A percentile compares a stretch with the other conserved stretches of the same genome.
Conservation (phyloP, 257 asterid species). For the Salvia splendens region DNA sequence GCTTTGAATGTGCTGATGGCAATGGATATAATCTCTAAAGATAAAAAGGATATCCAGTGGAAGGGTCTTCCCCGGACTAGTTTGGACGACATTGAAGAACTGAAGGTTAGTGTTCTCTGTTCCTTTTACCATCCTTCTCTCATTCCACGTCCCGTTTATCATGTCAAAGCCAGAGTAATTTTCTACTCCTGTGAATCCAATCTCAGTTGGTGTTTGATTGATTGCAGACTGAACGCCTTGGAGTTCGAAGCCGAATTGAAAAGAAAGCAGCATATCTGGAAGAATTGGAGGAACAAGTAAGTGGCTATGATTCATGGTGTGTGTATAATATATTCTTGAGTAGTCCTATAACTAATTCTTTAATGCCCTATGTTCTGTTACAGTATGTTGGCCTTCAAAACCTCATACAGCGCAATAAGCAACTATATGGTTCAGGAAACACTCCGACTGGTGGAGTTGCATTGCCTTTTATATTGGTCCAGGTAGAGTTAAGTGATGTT, state of each 20-base stretch:
- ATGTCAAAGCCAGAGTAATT: slow-evolving; percentile 14
- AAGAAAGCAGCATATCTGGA: slow-evolving; percentile 88
- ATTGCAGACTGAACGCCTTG: slow-evolving; percentile 74
- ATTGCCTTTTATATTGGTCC: slow-evolving; percentile 94
- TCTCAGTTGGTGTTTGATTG: slow-evolving; percentile 21
- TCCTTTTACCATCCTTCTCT: slow-evolving; percentile 18
- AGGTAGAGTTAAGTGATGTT: slow-evolving; percentile 51
- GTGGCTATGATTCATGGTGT: slow-evolving; percentile 17
- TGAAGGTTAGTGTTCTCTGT: slow-evolving; percentile 52
- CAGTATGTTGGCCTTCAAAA: slow-evolving; percentile 84
- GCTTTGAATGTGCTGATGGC: slow-evolving; percentile 98
- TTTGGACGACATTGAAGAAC: slow-evolving; percentile 81
- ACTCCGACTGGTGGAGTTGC: slow-evolving; percentile 96
- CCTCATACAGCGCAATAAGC: slow-evolving; percentile 82
- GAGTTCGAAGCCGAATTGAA: slow-evolving; percentile 73
- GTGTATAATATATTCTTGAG: slow-evolving; percentile 14
- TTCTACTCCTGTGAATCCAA: slow-evolving; percentile 18
- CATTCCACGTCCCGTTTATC: slow-evolving; percentile 1
- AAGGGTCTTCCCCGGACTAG: slow-evolving; percentile 92
- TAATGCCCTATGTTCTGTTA: slow-evolving; percentile 26
- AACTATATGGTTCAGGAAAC: slow-evolving; percentile 79
- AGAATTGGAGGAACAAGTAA: slow-evolving; percentile 94
- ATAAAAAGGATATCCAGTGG: slow-evolving; percentile 98
- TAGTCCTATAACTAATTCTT: slow-evolving; percentile 4
- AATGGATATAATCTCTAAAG: slow-evolving; percentile 96